Evolutionary conservation across 495 filamentous ascomycete genomes (phyloP), one percentile per base, ranked within the genome.

Genomic region (Penicilliopsis zonata): DNA sequence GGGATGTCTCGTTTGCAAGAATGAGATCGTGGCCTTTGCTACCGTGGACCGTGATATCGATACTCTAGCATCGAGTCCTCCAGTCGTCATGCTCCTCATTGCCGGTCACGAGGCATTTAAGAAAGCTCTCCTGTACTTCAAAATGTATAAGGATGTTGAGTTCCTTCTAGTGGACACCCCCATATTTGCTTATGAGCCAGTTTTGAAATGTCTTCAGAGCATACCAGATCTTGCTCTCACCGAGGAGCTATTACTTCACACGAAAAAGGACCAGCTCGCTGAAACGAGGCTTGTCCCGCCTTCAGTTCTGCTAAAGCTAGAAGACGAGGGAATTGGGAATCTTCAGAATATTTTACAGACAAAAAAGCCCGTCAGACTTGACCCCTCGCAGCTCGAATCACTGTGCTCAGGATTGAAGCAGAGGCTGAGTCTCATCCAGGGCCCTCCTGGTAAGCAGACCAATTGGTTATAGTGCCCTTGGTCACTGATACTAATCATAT

Each of bases 121-220:
- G 3, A 63, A 67, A 21, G 37, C 58, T 0, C 37, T 72, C 0
- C 13, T 57, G 2, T 44, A 28, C 12, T 41, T 61, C 14, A 72
- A 65, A 21, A 33, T 52, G 3, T 37, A 52, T 0, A 16, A 41
- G 1, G 34, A 55, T 20, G 43, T 78, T 5, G 20, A 47, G 9
- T 58, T 65, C 20, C 62, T 82, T 13, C 37, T 78, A 1, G 65
- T 82, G 3, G 65, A 80, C 34, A 75, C 80, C 0, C 51, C 81
- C 0, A 56, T 79, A 1, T 86, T 86, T 46, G 73, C 80, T 0
- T 86, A 75, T 38, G 76, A 85, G 35, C 82, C 82, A 0, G 61
- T 88, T 3, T 43, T 88, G 13, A 45, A 55, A 32, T 55, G 69
- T 5, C 47, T 88, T 5, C 72, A 85, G 48, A 48, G 56, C 1